Evolutionary conservation across 306 rosid species (phyloP).

Genomic region (Pterocarpus santalinus): DNA sequence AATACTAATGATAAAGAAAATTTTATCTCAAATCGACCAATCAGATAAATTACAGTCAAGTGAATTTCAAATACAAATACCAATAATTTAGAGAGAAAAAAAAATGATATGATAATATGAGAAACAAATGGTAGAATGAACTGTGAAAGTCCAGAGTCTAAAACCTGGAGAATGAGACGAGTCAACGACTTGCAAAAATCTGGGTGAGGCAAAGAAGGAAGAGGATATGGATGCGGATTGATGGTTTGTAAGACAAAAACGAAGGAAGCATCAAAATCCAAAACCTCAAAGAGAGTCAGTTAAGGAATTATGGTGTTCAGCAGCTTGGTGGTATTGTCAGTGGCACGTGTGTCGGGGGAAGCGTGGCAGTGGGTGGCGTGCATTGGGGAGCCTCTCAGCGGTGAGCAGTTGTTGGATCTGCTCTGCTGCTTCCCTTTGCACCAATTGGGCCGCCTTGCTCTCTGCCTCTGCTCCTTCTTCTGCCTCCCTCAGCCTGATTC

Average conservation of each 20-base stretch:
- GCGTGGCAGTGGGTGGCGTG: slow-evolving; percentile 74
- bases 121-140: background rate
- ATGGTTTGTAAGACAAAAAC: background rate
- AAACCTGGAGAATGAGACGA: no score
- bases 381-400: slow-evolving; percentile 63
- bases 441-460: slow-evolving; percentile 71
- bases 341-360: slow-evolving; percentile 75
- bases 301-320: slow-evolving; percentile 65
- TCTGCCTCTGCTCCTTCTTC: slow-evolving; percentile 78
- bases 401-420: slow-evolving; percentile 68
- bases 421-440: slow-evolving; percentile 74
- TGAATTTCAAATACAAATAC: no score
- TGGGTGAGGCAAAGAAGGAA: no score
- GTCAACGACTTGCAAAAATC: no score
- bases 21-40: no score
- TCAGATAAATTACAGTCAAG: no score
- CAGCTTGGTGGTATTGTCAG: slow-evolving; percentile 63
- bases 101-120: no score
- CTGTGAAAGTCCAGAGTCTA: background rate
- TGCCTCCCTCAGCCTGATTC: slow-evolving; percentile 69
- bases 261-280: background rate
- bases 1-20: no score
- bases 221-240: background rate
- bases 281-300: background rate
- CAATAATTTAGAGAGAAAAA: no score